Evolutionary conservation across 2,329 filamentous ascomycete species (phyloP), one percentile per base, ranked within the genome.

Genomic region (Apiospora sp.): DNA sequence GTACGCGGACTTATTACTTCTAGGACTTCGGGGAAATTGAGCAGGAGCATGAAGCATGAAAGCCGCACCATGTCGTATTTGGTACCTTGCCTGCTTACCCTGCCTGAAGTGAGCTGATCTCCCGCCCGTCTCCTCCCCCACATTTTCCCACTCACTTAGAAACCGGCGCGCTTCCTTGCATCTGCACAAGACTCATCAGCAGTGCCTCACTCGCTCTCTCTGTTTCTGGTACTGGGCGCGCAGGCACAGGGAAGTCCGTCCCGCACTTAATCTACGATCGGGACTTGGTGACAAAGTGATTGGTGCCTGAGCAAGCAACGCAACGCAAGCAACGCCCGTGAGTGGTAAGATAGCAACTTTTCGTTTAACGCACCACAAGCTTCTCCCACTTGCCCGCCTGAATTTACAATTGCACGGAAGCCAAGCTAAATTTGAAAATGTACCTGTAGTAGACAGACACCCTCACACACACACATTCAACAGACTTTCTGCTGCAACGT

Each of bases 401-500:
- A 64, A 64, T 64, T 64, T 30, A 64, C 58, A 64, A 64, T 64
- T 64, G 58, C 34, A n/a, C 58, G 34, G 34, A 64, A 64, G 58
- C 58, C 30, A 41, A 64, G 58, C 58, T 64, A 64, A 64, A 64
- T 64, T 64, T 14, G 58, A 64, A 64, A 64, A 64, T 64, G 58
- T 41, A 64, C 58, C 37, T 64, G 58, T 64, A 64, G 58, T 64
- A 64, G 58, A 64, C 58, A 41, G 51, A 24, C 58, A 61, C 27
- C 34, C 54, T 34, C 30, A n/a, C 16, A 37, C 27, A 27, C 24
- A 27, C 49, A 16, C 49, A 27, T 16, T 10, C 30, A 64, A 41
- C 58, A 64, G 30, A 64, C 58, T 64, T 64, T 64, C 58, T 64
- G 58, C 58, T 64, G 58, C 58, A 64, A 64, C 58, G 58, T 64